Evolutionary conservation across 2,329 filamentous ascomycete genomes (phyloP).

Genomic region (Aureobasidium sp.): DNA sequence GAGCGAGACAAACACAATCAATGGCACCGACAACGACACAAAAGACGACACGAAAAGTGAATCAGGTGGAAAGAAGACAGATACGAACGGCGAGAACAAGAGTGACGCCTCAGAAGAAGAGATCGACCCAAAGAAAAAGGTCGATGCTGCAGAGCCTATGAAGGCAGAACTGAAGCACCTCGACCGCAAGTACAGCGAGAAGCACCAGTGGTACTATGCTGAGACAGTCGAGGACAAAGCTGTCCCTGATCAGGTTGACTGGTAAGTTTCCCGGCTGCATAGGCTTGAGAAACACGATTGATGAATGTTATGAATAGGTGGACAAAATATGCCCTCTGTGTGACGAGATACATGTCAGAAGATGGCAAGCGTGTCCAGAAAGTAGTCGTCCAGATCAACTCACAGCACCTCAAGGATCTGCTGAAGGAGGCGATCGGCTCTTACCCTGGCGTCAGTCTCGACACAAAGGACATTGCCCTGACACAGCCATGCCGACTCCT

Average conservation of each 20-base stretch:
- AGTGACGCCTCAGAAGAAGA: neutral
- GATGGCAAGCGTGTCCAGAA: conserved; percentile 17
- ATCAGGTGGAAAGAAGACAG: neutral
- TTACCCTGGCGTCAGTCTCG: conserved; percentile 23
- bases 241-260: conserved; percentile 22
- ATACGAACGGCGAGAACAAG: neutral
- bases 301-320: conserved; percentile 12
- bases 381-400: conserved; percentile 22
- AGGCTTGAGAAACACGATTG: too few relatives aligned
- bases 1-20: neutral
- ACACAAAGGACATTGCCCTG: conserved; percentile 23
- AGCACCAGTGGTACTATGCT: conserved; percentile 20
- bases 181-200: conserved; percentile 21
- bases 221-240: conserved; percentile 21
- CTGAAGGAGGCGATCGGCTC: conserved; percentile 18
- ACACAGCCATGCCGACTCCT: conserved; percentile 21
- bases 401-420: conserved; percentile 23
- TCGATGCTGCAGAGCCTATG: conserved; percentile 12
- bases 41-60: neutral
- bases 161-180: conserved; percentile 19
- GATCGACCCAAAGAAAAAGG: neutral
- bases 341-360: conserved; percentile 15
- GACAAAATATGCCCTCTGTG: conserved; percentile 19
- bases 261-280: neutral
- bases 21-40: neutral